phyloP scores from a whole-genome alignment of 371 early-diverging fungal genomes.

The Lichtheimia ornata region DNA sequence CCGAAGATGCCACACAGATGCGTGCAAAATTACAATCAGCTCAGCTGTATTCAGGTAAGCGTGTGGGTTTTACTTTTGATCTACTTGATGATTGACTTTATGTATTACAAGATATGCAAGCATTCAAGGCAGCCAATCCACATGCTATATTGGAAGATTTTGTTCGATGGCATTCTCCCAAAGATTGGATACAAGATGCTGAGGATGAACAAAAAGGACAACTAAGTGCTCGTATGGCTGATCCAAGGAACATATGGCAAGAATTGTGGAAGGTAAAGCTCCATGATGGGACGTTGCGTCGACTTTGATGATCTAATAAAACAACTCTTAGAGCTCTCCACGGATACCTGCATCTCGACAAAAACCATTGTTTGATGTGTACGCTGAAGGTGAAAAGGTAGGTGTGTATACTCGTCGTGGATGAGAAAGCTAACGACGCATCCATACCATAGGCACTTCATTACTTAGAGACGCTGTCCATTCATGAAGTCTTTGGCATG shows the following conservation, averaged over 20 bases:
- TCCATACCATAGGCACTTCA: conserved; percentile 54
- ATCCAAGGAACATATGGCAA: conserved; percentile 83
- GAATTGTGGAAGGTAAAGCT: conserved; percentile 76
- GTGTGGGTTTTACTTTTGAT: background rate
- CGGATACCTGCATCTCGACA: conserved; percentile 74
- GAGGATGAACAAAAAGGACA: conserved; percentile 20
- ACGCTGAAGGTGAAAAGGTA: conserved; percentile 71
- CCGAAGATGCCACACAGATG: conserved; percentile 68
- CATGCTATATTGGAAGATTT: conserved; percentile 80
- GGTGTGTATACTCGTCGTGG: background rate
- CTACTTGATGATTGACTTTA: background rate
- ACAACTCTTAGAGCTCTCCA: conserved; percentile 12
- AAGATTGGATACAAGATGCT: conserved; percentile 70
- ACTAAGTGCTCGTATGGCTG: conserved; percentile 81
- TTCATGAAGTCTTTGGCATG: conserved; percentile 67
- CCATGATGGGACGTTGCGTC: background rate
- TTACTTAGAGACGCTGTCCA: conserved; percentile 71
- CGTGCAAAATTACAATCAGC: conserved; percentile 81
- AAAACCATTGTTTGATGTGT: conserved; percentile 78
- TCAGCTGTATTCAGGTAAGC: conserved; percentile 70
- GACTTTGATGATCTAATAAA: background rate
- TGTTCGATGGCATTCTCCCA: conserved; percentile 95
- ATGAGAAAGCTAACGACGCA: background rate
- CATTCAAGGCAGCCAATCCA: conserved; percentile 90
- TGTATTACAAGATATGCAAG: conserved; percentile 64